Conservation (phyloP, 352 stramenopile genomes). For the Plasmopara viticola region DNA sequence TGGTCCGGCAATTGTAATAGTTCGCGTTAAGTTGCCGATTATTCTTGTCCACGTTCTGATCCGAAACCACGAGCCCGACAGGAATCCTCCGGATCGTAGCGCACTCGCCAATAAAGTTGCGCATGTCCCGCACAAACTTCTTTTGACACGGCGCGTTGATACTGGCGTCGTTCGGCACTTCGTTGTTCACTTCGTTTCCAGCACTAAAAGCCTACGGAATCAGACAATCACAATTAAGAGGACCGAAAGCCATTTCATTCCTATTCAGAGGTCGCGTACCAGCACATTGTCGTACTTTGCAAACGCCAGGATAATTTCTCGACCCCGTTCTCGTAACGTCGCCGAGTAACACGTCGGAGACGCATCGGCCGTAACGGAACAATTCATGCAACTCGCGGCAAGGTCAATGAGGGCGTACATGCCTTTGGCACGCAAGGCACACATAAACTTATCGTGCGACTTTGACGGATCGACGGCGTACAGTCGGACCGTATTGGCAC, state of each 20-base stretch:
- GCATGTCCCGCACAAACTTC: conserved; percentile 85
- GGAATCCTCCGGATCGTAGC: conserved; percentile 56
- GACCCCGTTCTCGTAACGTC: conserved; percentile 55
- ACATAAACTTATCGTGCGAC: conserved; percentile 88
- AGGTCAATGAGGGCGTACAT: conserved; percentile 77
- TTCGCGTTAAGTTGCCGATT: conserved; percentile 58
- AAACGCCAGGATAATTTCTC: conserved; percentile 77
- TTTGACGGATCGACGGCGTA: conserved; percentile 82
- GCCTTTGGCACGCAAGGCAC: conserved; percentile 51
- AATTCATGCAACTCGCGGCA: conserved; percentile 49
- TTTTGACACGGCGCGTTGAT: conserved; percentile 84
- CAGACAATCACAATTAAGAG: no score
- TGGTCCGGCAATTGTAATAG: conserved; percentile 85
- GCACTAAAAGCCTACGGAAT: conserved; percentile 44
- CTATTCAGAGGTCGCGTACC: background rate
- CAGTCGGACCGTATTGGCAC: conserved; percentile 72
- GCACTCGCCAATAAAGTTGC: conserved; percentile 53
- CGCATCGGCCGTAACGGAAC: conserved; percentile 44
- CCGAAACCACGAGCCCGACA: conserved; percentile 67
- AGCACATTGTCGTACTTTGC: conserved; percentile 83
- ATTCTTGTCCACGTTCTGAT: conserved; percentile 37
- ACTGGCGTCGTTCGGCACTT: conserved; percentile 22
- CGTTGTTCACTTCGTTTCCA: conserved; percentile 83
- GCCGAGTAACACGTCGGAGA: conserved; percentile 54
- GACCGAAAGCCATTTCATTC: no score